phyloP scores from a whole-genome alignment of 1,284 basidiomycete genomes.

The Tausonia pullulans region DNA sequence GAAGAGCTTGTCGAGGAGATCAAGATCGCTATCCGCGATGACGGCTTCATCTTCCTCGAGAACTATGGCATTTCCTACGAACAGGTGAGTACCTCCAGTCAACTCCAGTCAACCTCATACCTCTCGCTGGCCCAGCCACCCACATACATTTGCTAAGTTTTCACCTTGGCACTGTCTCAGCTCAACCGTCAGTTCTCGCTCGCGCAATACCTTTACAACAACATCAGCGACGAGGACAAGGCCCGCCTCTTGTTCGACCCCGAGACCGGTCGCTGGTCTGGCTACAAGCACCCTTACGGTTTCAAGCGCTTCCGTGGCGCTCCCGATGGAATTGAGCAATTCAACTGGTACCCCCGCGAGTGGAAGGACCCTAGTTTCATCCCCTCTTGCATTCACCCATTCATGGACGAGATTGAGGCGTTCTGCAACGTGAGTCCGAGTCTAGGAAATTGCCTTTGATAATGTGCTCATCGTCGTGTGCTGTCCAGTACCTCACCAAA shows the following conservation, averaged over 20 bases:
- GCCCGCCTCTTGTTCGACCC: conserved; percentile 25
- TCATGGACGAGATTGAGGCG: conserved; percentile 33
- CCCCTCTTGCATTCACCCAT: conserved; percentile 25
- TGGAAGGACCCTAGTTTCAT: conserved; percentile 24
- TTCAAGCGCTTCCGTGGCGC: conserved; percentile 34
- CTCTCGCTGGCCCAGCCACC: too few species aligned
- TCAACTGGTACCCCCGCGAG: conserved; percentile 35
- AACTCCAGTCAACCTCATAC: not conserved
- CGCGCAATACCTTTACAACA: conserved; percentile 25
- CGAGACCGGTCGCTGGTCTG: conserved; percentile 27
- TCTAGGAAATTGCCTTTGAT: not conserved
- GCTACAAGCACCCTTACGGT: conserved; percentile 37
- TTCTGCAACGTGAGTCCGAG: conserved; percentile 35
- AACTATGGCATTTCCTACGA: conserved; percentile 27
- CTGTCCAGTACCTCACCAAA: conserved; percentile 22
- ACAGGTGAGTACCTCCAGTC: conserved; percentile 21
- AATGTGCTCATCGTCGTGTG: not conserved
- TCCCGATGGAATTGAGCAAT: conserved; percentile 36
- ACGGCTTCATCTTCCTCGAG: conserved; percentile 29
- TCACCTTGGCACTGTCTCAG: too few species aligned
- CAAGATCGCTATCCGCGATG: conserved; percentile 24
- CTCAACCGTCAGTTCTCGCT: conserved; percentile 28
- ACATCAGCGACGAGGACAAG: conserved; percentile 28
- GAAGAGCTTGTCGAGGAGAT: conserved; percentile 21
- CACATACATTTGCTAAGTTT: too few species aligned